Conservation (phyloP, 179 eudicot species). For the Nepenthes alata region DNA sequence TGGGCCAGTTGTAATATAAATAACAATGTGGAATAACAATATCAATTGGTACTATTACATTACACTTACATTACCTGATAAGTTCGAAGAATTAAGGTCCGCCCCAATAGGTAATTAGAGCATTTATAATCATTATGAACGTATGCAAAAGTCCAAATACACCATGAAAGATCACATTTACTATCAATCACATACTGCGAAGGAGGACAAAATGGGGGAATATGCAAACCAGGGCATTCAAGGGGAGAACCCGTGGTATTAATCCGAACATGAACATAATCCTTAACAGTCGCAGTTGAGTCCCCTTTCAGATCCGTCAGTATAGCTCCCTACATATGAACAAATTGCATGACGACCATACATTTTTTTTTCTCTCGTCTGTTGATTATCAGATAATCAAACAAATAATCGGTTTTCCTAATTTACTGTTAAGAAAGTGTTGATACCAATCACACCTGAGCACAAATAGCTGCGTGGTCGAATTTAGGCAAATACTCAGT, state of each 20-base stretch:
- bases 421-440: not conserved
- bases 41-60: no score
- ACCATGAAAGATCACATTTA: not conserved
- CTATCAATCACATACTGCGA: not conserved
- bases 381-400: no score
- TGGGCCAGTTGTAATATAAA: no score
- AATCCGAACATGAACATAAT: slow-evolving; percentile 66
- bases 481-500: slow-evolving; percentile 36
- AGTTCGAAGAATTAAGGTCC: no score
- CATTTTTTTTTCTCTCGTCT: no score
- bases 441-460: slow-evolving; percentile 40
- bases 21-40: no score
- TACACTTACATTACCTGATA: no score
- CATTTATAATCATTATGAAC: no score
- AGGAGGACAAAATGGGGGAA: not conserved
- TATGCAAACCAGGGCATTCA: slow-evolving; percentile 54
- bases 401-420: not conserved
- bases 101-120: no score
- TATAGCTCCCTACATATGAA: slow-evolving; percentile 30
- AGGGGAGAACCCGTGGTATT: slow-evolving; percentile 64
- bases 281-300: slow-evolving; percentile 46
- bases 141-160: not conserved
- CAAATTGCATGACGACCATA: not conserved
- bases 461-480: slow-evolving; percentile 53
- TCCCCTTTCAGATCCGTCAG: slow-evolving; percentile 24